Evolutionary conservation across 129 eudicot species (phyloP), one percentile per base, ranked within the genome.

Genomic region (Artemisia annua): DNA sequence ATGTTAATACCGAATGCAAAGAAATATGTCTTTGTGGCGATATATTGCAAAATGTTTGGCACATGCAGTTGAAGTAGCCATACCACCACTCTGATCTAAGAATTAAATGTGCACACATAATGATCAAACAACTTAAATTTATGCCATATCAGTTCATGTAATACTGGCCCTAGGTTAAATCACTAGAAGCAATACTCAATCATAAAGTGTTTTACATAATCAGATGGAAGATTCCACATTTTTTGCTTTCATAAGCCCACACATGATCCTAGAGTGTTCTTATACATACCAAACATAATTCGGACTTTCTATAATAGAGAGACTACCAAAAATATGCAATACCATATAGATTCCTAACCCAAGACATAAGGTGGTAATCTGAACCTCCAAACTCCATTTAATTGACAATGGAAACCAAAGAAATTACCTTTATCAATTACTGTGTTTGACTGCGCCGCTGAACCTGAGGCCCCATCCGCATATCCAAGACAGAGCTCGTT

Each of bases 401-500:
- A 17, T 10, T 14, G 26, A 64, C 64, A 55, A 12, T 18, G 28
- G 7, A 57, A n/a, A 39, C 9, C 10, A 39, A 17, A 12, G 2
- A 7, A 48, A 28, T 55, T 85, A 92, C 97, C 94, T 74, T 75
- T 78, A 48, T 81, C 83, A 30, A 50, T 15, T 44, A 46, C n/a
- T 15, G 82, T 57, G 66, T 80, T 66, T 28, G 55, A 75, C 46
- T 89, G 78, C 66, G 30, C 81, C 2, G 78, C 68, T 60, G 83
- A 73, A 60, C 70, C 69, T 1, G 87, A 63, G 35, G 72, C 62
- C 9, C 78, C 88, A 56, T 78, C 86, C 6, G 72, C 53, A 67
- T 87, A 68, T 74, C 82, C 96, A 69, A 85, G 76, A 82, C 75
- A 80, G 49, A 93, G 89, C 75, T 84, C 88, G 3, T 81, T 83